phyloP scores from a whole-genome alignment of 768 basidiomycete species.

The Kwoniella bestiolae region DNA sequence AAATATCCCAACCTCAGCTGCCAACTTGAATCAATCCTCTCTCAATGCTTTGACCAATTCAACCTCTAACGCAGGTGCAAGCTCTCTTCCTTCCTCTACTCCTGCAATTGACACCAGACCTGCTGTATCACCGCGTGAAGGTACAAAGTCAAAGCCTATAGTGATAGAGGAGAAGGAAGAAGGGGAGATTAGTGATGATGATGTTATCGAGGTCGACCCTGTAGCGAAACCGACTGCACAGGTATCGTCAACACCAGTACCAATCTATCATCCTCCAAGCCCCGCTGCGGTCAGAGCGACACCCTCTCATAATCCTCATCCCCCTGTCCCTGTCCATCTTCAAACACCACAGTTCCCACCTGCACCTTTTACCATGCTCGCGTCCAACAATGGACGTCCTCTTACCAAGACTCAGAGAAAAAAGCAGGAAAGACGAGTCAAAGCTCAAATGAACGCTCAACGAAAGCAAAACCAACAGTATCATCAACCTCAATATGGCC shows the following conservation, averaged over 20 bases:
- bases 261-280: neutral
- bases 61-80: neutral
- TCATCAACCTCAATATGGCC: too few relatives aligned
- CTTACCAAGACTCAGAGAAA: conserved; percentile 5
- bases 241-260: neutral
- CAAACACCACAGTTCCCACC: too few relatives aligned
- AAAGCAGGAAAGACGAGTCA: conserved; percentile 21
- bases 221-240: neutral
- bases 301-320: neutral
- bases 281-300: neutral
- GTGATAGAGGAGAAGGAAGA: conserved; percentile 40
- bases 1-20: neutral
- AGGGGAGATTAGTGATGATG: conserved; percentile 49
- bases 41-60: neutral
- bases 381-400: neutral
- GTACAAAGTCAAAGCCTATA: conserved; percentile 9
- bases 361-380: neutral
- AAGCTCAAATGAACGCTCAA: neutral
- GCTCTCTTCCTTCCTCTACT: neutral
- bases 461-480: neutral
- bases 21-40: neutral
- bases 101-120: neutral
- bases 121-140: neutral
- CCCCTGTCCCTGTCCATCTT: neutral
- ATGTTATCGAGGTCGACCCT: conserved; percentile 8